phyloP scores from a whole-genome alignment of 345 rosid species.

The Gossypium longicalyx region DNA sequence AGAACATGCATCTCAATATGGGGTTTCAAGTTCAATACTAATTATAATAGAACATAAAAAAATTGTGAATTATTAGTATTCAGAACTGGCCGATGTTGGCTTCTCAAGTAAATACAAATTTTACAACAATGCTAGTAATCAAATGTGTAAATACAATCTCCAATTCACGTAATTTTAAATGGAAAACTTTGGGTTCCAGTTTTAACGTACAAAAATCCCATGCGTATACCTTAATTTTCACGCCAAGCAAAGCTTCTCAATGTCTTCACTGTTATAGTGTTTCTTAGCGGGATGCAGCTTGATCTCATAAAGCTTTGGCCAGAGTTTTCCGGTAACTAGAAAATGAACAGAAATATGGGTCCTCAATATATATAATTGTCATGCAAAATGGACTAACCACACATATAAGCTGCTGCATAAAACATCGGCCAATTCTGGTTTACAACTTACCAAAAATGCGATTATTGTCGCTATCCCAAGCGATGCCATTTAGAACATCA shows the following conservation, averaged over 20 bases:
- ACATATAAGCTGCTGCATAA: not conserved
- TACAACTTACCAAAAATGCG: constrained; percentile 63
- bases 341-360: not conserved
- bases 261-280: constrained; percentile 16
- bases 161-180: not conserved
- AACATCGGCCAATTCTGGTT: not conserved
- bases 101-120: not conserved
- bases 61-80: too few relatives aligned
- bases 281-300: constrained; percentile 41
- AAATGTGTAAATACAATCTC: not conserved
- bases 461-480: constrained; percentile 64
- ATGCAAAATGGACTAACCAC: not conserved
- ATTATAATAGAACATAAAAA: too few relatives aligned
- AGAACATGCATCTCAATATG: too few relatives aligned
- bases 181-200: not conserved
- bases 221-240: not conserved
- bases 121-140: not conserved
- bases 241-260: constrained; percentile 48
- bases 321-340: constrained; percentile 79
- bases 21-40: too few relatives aligned
- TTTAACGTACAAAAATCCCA: not conserved
- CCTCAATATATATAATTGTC: not conserved
- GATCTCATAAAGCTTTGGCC: constrained; percentile 89
- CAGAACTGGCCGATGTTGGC: too few relatives aligned
- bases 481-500: constrained; percentile 95